Conservation (phyloP, 768 basidiomycete genomes). For the Suillus brevipes region DNA sequence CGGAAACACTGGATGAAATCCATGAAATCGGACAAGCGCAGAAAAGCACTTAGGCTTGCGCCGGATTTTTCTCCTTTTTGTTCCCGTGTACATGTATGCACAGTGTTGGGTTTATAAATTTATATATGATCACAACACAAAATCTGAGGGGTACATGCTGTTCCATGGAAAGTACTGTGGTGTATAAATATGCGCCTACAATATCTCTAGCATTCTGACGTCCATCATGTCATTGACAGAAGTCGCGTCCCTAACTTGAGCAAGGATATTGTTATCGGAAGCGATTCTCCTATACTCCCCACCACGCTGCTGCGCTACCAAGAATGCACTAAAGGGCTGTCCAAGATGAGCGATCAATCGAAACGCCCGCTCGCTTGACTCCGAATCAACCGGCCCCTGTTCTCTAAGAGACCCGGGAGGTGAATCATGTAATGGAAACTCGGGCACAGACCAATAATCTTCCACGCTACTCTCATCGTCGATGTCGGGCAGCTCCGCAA, state of each 20-base stretch:
- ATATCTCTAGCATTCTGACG: not conserved
- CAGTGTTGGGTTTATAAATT: no score
- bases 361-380: no score
- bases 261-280: not conserved
- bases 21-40: not conserved
- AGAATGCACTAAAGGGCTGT: not conserved
- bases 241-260: not conserved
- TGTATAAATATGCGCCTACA: not conserved
- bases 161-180: no score
- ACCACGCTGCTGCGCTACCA: not conserved
- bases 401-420: not conserved
- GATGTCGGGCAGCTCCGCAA: no score
- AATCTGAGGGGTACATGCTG: no score
- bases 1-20: not conserved
- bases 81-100: no score
- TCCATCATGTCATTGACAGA: not conserved
- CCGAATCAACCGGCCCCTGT: no score
- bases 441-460: not conserved
- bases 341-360: not conserved
- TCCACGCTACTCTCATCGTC: not conserved
- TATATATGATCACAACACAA: no score
- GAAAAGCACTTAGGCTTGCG: no score
- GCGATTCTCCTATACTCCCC: not conserved
- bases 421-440: not conserved
- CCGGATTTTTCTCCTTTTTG: no score